Base-by-base conservation (phyloP, 306 rosid genomes). In the Pachyrhizus erosus region DNA sequence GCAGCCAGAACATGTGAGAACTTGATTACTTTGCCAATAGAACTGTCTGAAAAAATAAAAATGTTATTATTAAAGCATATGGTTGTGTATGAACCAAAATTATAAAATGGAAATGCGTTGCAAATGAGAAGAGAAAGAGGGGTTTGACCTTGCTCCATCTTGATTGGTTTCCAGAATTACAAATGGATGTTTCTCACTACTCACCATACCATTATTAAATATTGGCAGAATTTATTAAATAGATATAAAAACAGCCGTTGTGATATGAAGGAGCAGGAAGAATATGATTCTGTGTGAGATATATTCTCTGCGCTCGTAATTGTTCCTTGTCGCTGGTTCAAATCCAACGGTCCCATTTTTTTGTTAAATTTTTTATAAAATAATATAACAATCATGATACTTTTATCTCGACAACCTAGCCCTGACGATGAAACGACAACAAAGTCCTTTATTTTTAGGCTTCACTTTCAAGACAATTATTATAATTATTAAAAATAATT, bases 1-100 rank as follows among this genome's bases (percentile, higher is more conserved):
- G 89, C 90, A 1, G 84, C 91, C 7, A 91, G 76, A 29, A 84
- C 70, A 69, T 81, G 89, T 6, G 83, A 14, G 20, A 86, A 23
- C 11, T 57, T 61, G 3, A 73, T 42, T 23, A 80, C 64, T 54
- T 80, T 89, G 2, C 87, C 91, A 20, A 18, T 8, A 0, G 78
- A 85, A 57, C 83, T 88, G 73, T 83, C 97, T 91, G 75, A 13
- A 58, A 18, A 49, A 37, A 42, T 7, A 8, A 42, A 42, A 42
- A 10, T 37, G 42, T 37, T 37, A 37, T 8, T 37, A 37, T 37
- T 6, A 33, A 37, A 37, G 10, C 8, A 5, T 5, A 34, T 34
- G 39, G 7, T 34, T 34, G 7, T 5, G 10, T 37, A 37, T 18
- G n/a, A 42, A 69, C 1, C 5, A 31, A 20, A 69, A 20, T 18